Conservation (phyloP, 192 early-diverging fungal genomes). For the Phlyctochytrium bullatum region DNA sequence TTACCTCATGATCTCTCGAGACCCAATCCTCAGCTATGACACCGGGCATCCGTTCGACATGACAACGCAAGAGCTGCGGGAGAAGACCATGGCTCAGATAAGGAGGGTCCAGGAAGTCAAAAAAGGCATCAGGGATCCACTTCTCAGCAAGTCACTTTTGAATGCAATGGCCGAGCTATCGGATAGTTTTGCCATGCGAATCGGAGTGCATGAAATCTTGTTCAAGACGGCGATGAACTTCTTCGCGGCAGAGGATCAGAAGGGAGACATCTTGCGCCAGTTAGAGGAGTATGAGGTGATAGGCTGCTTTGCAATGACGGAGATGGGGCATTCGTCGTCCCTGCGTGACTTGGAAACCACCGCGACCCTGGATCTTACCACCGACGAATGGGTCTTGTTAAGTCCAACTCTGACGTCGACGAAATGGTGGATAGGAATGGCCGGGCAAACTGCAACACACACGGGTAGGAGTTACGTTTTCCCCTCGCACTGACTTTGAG, state of each 20-base stretch:
- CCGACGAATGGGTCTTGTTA: slow-evolving; percentile 60
- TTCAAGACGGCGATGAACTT: slow-evolving; percentile 54
- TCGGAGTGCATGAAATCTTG: slow-evolving; percentile 61
- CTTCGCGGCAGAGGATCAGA: slow-evolving; percentile 59
- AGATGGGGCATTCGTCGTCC: slow-evolving; percentile 21
- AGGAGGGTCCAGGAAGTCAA: slow-evolving; percentile 7
- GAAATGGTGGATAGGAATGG: slow-evolving; percentile 71
- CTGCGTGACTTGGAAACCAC: slow-evolving; percentile 64
- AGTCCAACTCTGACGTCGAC: slow-evolving; percentile 59
- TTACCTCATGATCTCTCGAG: slow-evolving; percentile 13
- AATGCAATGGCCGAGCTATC: slow-evolving; percentile 44
- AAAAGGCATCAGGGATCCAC: background rate
- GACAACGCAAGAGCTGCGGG: background rate
- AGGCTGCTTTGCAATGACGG: slow-evolving; percentile 69
- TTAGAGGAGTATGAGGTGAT: slow-evolving; percentile 52
- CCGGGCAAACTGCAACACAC: slow-evolving; percentile 65
- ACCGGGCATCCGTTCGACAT: background rate
- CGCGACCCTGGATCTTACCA: slow-evolving; percentile 57
- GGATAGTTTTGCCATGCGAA: slow-evolving; percentile 57
- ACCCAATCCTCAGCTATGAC: slow-evolving; percentile 19
- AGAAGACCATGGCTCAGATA: slow-evolving; percentile 16
- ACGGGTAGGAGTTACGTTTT: slow-evolving; percentile 21
- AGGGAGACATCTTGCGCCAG: slow-evolving; percentile 50
- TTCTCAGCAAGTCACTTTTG: background rate
- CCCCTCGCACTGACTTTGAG: background rate